Percentiles rank a stretch among this genome's conserved stretches.
These are phyloP conservation scores for Achlya hypogyna DNA, from an alignment of 352 stramenopile species.

Conservation along the genomic window DNA sequence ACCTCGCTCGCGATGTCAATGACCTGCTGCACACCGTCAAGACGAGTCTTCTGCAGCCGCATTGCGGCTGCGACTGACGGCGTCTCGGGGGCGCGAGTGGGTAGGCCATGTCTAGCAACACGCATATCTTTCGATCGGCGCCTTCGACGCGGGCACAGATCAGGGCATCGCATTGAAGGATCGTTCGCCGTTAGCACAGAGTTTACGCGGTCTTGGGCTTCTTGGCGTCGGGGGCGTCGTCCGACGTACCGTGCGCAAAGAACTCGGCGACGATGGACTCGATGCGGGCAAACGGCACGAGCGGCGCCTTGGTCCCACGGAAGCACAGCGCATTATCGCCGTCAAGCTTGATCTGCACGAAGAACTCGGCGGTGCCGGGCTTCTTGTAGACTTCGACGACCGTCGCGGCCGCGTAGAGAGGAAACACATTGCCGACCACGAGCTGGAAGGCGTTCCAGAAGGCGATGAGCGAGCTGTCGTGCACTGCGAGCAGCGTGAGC, in stretches of 20 bases:
- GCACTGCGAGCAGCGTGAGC: slow-evolving; percentile 61
- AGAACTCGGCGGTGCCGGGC: slow-evolving; percentile 30
- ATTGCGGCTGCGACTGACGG: no score
- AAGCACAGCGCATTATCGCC: slow-evolving; percentile 38
- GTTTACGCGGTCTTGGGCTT: slow-evolving; percentile 12
- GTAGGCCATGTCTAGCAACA: no score
- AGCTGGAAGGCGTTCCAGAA: slow-evolving; percentile 58
- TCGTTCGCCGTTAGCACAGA: no score
- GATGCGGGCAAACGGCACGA: slow-evolving; percentile 50
- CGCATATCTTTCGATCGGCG: no score
- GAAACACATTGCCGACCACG: slow-evolving; percentile 42
- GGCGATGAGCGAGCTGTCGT: slow-evolving; percentile 78
- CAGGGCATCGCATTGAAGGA: no score
- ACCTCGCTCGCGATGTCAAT: no score
- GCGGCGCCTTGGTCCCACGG: slow-evolving; percentile 30
- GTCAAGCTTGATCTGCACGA: slow-evolving; percentile 45
- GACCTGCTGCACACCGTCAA: no score
- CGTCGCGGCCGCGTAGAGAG: slow-evolving; percentile 59
- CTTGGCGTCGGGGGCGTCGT: not conserved
- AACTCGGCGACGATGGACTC: slow-evolving; percentile 39
- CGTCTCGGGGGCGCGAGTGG: no score
- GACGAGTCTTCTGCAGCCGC: no score
- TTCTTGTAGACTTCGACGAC: slow-evolving; percentile 59
- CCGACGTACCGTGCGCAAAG: slow-evolving; percentile 21
- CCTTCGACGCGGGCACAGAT: no score